Conservation (phyloP, 208 protist genomes). For the Crithidia expoeki region DNA sequence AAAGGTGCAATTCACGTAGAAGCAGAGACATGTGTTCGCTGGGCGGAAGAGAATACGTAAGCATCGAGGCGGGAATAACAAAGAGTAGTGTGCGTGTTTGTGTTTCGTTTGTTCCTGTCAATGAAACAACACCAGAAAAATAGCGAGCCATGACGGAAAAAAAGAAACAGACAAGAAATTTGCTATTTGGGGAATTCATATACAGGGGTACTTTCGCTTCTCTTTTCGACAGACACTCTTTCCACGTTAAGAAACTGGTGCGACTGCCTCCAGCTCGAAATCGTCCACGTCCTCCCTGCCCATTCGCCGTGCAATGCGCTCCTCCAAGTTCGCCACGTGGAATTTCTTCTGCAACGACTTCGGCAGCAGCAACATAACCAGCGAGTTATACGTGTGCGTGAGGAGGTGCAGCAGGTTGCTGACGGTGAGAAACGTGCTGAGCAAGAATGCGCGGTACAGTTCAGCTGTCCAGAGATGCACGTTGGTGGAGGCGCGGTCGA, state of each 20-base stretch:
- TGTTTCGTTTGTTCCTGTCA: too few relatives aligned
- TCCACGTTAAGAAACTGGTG: constrained; percentile 3
- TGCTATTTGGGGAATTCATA: too few relatives aligned
- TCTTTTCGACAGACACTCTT: background rate
- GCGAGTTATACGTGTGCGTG: constrained; percentile 47
- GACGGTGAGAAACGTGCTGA: constrained; percentile 44
- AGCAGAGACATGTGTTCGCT: too few relatives aligned
- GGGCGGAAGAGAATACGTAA: too few relatives aligned
- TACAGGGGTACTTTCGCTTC: too few relatives aligned
- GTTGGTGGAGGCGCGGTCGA: background rate
- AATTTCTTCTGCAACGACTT: constrained; percentile 7
- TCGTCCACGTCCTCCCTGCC: constrained; percentile 7
- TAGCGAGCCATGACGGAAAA: too few relatives aligned
- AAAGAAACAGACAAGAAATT: too few relatives aligned
- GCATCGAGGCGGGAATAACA: too few relatives aligned
- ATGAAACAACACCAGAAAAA: background rate
- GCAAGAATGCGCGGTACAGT: constrained; percentile 40
- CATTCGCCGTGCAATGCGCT: constrained; percentile 30
- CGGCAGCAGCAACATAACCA: constrained; percentile 27
- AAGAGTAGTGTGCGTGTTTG: too few relatives aligned
- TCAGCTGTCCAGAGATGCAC: constrained; percentile 20
- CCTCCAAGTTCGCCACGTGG: constrained; percentile 43
- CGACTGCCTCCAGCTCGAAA: constrained; percentile 8
- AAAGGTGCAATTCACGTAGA: too few relatives aligned
- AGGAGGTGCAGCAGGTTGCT: constrained; percentile 42